Evolutionary conservation across 192 early-diverging fungal genomes (phyloP).

Genomic region (Piromyces finnis): DNA sequence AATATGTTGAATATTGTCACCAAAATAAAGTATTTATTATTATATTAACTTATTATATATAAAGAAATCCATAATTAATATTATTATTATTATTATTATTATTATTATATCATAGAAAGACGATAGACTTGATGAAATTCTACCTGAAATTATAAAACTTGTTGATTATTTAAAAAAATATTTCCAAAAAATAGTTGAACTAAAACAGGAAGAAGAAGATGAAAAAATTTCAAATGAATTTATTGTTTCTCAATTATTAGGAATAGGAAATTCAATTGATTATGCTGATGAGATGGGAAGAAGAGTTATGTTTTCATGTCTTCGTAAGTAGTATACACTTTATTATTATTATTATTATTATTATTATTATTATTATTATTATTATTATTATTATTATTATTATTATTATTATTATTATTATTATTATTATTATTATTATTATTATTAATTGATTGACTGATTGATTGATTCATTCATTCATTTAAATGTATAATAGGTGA

Average conservation of each 20-base stretch:
- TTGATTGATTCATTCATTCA: no score
- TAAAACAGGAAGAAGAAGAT: constrained; percentile 23
- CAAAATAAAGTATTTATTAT: neutral
- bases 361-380: no score
- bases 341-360: no score
- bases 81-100: no score
- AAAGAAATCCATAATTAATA: no score
- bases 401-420: no score
- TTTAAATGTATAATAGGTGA: constrained; percentile 21
- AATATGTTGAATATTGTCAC: neutral
- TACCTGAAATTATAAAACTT: constrained; percentile 52
- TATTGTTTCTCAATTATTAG: constrained; percentile 52
- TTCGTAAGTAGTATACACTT: constrained; percentile 52
- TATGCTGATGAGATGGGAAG: constrained; percentile 82
- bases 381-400: no score
- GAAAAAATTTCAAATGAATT: constrained; percentile 32
- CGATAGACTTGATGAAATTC: constrained; percentile 37
- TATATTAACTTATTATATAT: no score
- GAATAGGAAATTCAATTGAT: constrained; percentile 55
- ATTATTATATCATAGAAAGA: constrained; percentile 20
- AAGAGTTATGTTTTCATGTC: constrained; percentile 51
- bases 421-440: no score
- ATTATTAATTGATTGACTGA: no score
- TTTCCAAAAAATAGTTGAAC: neutral
- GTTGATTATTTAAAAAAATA: constrained; percentile 7